Evolutionary conservation across 2,329 filamentous ascomycete species (phyloP), one percentile per base, ranked within the genome.

Genomic region (Hymenoscyphus salicellus): DNA sequence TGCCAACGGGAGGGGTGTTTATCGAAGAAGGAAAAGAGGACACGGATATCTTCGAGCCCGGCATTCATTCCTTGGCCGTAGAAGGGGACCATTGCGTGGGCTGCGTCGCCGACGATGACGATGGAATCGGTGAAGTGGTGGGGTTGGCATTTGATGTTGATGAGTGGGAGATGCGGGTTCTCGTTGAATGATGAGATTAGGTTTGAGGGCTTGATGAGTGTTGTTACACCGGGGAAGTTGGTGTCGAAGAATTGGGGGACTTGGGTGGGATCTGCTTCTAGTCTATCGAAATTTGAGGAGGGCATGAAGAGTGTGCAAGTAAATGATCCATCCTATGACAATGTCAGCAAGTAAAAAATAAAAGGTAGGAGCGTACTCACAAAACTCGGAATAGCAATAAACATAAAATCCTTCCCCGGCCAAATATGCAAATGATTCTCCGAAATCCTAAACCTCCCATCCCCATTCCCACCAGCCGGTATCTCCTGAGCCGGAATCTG

Each of bases 1-100:
- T 86, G 85, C 72, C 88, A 88, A 3, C 90, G 84, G 65, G 87
- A 30, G 75, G 58, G 7, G 17, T 81, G 82, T 70, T 86, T 84
- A 77, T 97, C 93, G 1, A 98, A 82, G 55, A 90, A 83, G 0
- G 88, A 86, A 77, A 97, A 99, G 0, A 99, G 84, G 5, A 96
- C 88, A 7, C 90, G 88, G 14, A 99, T 93, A 72, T 97, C 94
- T 79, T 99, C 95, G 52, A 99, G 86, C 0, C 95, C 95, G 0
- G 95, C 91, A 74, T 99, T 99, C 88, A 99, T 96, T 43, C 95
- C 95, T 77, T 99, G 95, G 0, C 95, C 95, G 77, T 98, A 99
- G 78, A 99, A 99, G 0, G 95, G 95, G 0, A 99, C 93, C 89
- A 99, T 97, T 64, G 96, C 95, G 76, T 99, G 95, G 0, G 95